These are phyloP conservation scores for Balansia obtecta DNA, from an alignment of 2,329 filamentous ascomycete species.

Conservation along the genomic window DNA sequence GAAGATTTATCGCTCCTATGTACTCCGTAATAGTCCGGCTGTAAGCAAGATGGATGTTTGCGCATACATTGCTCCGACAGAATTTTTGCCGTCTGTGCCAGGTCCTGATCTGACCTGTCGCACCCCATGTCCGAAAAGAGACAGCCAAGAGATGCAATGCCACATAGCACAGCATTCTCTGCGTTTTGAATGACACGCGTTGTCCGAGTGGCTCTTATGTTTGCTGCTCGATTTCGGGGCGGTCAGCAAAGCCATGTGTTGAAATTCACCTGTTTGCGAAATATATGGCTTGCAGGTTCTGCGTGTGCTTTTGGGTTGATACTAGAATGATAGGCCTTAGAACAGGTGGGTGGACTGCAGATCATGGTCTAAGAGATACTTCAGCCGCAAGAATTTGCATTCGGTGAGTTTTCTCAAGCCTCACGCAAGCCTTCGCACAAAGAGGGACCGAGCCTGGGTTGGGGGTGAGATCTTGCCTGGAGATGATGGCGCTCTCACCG, in stretches of 20 bases:
- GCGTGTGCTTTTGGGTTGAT: constrained; percentile 20
- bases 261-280: constrained; percentile 39
- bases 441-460: constrained; percentile 22
- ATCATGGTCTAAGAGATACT: constrained; percentile 20
- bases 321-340: neutral
- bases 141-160: constrained; percentile 40
- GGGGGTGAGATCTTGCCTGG: constrained; percentile 6
- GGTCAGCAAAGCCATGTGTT: constrained; percentile 37
- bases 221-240: constrained; percentile 16
- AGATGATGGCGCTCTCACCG: constrained; percentile 1
- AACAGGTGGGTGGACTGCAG: constrained; percentile 18
- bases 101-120: constrained; percentile 27
- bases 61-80: constrained; percentile 1
- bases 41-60: constrained; percentile 20
- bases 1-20: constrained; percentile 37
- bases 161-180: constrained; percentile 37
- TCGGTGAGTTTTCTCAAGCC: constrained; percentile 39
- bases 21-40: constrained; percentile 42
- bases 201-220: constrained; percentile 21
- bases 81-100: constrained; percentile 23
- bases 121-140: constrained; percentile 35
- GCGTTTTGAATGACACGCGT: constrained; percentile 16
- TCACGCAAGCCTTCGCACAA: constrained; percentile 39
- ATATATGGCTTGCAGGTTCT: constrained; percentile 30
- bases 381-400: constrained; percentile 48